Conservation (phyloP, 805 yeast genomes). For the Candida adriatica region DNA sequence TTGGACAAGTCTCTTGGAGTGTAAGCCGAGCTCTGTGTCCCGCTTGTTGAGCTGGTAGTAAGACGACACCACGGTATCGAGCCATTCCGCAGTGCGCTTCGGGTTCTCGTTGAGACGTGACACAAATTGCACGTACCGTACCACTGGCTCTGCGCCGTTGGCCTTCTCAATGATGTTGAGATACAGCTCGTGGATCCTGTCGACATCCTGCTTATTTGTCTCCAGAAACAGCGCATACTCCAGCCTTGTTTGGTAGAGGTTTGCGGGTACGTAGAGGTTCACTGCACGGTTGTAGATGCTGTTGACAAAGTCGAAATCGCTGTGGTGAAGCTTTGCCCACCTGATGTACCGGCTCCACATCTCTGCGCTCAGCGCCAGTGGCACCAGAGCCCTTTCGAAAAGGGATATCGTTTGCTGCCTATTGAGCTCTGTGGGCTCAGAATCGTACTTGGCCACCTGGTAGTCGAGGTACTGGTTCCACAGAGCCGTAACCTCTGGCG, state of each 20-base stretch:
- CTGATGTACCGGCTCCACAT: conserved; percentile 66
- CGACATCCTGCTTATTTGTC: conserved; percentile 6
- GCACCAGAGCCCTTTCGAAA: conserved; percentile 70
- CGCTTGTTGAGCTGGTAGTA: conserved; percentile 12
- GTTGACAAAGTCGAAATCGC: conserved; percentile 29
- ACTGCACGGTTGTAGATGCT: conserved; percentile 47
- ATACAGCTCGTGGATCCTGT: conserved; percentile 17
- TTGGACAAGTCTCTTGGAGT: conserved; percentile 22
- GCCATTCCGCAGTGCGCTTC: conserved; percentile 17
- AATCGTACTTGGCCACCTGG: conserved; percentile 33
- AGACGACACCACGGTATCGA: conserved; percentile 19
- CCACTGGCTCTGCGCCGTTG: conserved; percentile 13
- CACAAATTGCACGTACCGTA: conserved; percentile 19
- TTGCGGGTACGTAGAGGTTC: conserved; percentile 30
- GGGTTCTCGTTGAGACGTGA: conserved; percentile 15
- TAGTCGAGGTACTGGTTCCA: conserved; percentile 64
- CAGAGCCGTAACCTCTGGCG: conserved; percentile 34
- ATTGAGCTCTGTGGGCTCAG: conserved; percentile 12
- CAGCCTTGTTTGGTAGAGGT: conserved; percentile 11
- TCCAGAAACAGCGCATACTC: conserved; percentile 20
- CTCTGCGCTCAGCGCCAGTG: conserved; percentile 50
- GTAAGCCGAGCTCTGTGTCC: conserved; percentile 11
- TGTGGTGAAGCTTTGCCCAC: conserved; percentile 36
- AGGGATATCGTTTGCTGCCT: conserved; percentile 33
- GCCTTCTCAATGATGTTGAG: conserved; percentile 9